Evolutionary conservation across 1,284 basidiomycete species (phyloP), one percentile per base, ranked within the genome.

Genomic region (Rhodotorula mucilaginosa): DNA sequence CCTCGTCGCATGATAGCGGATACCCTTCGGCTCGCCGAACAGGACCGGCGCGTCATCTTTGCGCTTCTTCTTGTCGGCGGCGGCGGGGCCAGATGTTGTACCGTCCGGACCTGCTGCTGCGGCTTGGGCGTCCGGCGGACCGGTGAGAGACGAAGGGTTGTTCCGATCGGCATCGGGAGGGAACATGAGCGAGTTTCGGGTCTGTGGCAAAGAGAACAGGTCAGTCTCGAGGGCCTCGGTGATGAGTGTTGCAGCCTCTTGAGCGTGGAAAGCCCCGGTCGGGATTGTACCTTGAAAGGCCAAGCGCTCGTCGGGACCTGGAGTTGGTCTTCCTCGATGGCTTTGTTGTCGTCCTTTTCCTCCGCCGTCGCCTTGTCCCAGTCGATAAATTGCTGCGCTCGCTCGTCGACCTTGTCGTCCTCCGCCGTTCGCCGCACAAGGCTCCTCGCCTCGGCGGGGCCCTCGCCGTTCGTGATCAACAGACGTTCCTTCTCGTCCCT

Each of bases 181-280:
- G 79, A 95, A 97, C 92, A 96, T 95, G 65, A 97, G 85, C 13
- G 90, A 88, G 83, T 97, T 97, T 68, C 93, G 88, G 46, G 91
- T 86, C 92, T 93, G 76, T 13, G 64, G 23, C 18, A 49, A 64
- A 59, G 67, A 63, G 34, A 49, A 63, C 57, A 18, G 31, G 21
- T 19, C 49, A 19, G 49, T 51, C 16, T 13, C 16, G 44, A 19
- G 6, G n/a, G 59, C 46, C 15, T 6, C 26, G 1, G 15, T 23
- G 18, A 5, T 18, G 5, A 19, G 61, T 39, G 10, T 44, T 13
- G 39, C 39, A 44, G 39, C 39, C 39, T 44, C 12, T 44, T 44
- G 39, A 56, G n/a, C 51, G 12, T 3, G 54, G 44, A 8, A 23
- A 58, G 57, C n/a, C 48, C 63, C 62, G 52, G 58, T 1, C 26